Evolutionary conservation across 768 basidiomycete genomes (phyloP).

Genomic region (Rhodocollybia butyracea): DNA sequence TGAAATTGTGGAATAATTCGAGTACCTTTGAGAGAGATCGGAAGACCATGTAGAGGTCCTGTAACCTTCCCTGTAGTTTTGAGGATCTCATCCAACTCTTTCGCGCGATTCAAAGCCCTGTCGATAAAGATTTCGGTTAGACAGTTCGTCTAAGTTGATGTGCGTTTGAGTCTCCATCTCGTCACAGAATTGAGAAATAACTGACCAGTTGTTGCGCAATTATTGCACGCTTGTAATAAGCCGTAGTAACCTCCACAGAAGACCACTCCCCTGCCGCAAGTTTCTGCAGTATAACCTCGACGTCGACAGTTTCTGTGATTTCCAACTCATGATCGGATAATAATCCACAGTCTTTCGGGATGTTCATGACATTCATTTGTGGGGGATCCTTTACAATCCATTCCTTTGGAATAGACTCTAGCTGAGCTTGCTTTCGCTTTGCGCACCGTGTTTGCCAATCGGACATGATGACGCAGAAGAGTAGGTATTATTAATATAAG

Average conservation of each 20-base stretch:
- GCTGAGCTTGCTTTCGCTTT: slow-evolving; percentile 43
- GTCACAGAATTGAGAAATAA: not conserved
- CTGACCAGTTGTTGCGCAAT: slow-evolving; percentile 65
- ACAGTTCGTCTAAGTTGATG: slow-evolving; percentile 41
- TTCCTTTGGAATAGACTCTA: slow-evolving; percentile 47
- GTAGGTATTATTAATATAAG: too few relatives aligned
- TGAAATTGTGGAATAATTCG: not conserved
- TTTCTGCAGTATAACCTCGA: slow-evolving; percentile 38
- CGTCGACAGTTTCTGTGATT: slow-evolving; percentile 53
- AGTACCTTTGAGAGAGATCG: slow-evolving; percentile 38
- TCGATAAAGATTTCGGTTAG: slow-evolving; percentile 58
- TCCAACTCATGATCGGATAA: slow-evolving; percentile 51
- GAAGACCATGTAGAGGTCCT: slow-evolving; percentile 50
- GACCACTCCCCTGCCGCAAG: slow-evolving; percentile 48
- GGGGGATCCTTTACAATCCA: slow-evolving; percentile 47
- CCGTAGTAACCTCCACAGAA: slow-evolving; percentile 54
- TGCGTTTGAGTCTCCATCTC: not conserved
- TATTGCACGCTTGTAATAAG: slow-evolving; percentile 65
- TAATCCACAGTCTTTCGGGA: slow-evolving; percentile 50
- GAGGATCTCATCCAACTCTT: slow-evolving; percentile 46
- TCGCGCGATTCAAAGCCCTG: slow-evolving; percentile 44
- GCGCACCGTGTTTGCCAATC: slow-evolving; percentile 7
- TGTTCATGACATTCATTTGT: slow-evolving; percentile 42
- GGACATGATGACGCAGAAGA: slow-evolving; percentile 1
- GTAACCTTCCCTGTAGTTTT: slow-evolving; percentile 42